Conservation (phyloP, 495 filamentous ascomycete species). For the Trichoderma erinaceum region DNA sequence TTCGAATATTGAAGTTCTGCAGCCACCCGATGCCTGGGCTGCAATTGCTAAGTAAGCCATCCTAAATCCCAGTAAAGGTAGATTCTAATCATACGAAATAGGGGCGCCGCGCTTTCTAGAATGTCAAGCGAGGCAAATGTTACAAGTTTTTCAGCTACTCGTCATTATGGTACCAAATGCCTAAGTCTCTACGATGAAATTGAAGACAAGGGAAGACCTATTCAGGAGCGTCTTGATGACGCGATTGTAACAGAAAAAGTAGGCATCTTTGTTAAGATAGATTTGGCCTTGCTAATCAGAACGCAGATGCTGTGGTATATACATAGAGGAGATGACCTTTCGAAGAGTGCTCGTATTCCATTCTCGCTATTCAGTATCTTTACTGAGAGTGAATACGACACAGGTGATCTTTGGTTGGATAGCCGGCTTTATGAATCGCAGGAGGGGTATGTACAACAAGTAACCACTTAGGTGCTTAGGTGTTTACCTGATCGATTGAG, state of each 20-base stretch:
- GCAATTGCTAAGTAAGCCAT: conserved; percentile 27
- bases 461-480: too few relatives aligned
- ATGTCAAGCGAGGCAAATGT: conserved; percentile 26
- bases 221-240: conserved; percentile 14
- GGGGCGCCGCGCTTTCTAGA: conserved; percentile 25
- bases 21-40: conserved; percentile 28
- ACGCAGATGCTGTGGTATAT: too few relatives aligned
- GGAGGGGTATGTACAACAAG: too few relatives aligned
- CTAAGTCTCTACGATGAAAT: conserved; percentile 17
- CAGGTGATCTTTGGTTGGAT: too few relatives aligned
- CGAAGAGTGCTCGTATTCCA: too few relatives aligned
- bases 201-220: conserved; percentile 21
- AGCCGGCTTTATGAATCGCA: too few relatives aligned
- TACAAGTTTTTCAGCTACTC: conserved; percentile 27
- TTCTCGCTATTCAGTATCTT: too few relatives aligned
- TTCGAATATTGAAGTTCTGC: conserved; percentile 21
- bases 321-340: too few relatives aligned
- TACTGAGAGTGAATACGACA: too few relatives aligned
- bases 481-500: too few relatives aligned
- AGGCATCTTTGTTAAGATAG: background rate
- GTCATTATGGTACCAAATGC: conserved; percentile 38
- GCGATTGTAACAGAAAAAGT: background rate
- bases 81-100: conserved; percentile 15
- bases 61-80: conserved; percentile 20
- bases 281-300: too few relatives aligned